phyloP scores from a whole-genome alignment of 805 yeast genomes.

The Teunomyces barrocoloradensis region DNA sequence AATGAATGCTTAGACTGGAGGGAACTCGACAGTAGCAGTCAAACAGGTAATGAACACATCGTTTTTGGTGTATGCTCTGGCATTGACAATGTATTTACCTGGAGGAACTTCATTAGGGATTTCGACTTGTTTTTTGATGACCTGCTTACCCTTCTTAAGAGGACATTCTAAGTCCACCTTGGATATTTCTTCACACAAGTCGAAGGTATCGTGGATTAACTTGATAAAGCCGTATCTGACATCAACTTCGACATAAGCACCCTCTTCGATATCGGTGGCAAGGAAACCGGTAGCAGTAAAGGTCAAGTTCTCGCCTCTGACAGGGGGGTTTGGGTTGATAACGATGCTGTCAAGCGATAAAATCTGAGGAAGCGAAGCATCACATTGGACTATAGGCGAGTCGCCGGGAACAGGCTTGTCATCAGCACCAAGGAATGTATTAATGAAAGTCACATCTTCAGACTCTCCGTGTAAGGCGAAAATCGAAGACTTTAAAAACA shows the following conservation, averaged over 20 bases:
- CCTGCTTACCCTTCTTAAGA: constrained; percentile 63
- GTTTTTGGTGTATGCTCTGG: constrained; percentile 84
- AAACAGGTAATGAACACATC: constrained; percentile 84
- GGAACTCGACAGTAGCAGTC: constrained; percentile 65
- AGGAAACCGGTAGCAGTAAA: constrained; percentile 72
- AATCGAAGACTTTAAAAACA: constrained; percentile 12
- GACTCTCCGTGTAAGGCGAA: constrained; percentile 10
- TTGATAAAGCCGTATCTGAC: constrained; percentile 91
- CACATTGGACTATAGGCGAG: constrained; percentile 82
- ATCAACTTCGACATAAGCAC: constrained; percentile 92
- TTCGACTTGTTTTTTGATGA: constrained; percentile 67
- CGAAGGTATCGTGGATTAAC: constrained; percentile 84
- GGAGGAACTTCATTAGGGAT: constrained; percentile 94
- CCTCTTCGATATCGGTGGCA: constrained; percentile 58
- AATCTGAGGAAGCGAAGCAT: constrained; percentile 58
- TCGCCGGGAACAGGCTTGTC: constrained; percentile 84
- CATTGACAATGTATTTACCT: constrained; percentile 82
- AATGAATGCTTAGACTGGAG: constrained; percentile 20
- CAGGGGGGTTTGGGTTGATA: constrained; percentile 85
- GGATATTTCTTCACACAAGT: constrained; percentile 82
- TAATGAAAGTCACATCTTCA: constrained; percentile 7
- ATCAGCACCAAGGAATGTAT: constrained; percentile 30
- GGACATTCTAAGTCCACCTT: constrained; percentile 90
- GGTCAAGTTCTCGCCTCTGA: constrained; percentile 78
- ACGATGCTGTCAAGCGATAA: constrained; percentile 58